Evolutionary conservation across 768 basidiomycete genomes (phyloP).

Genomic region (Clitopilus hobsonii): DNA sequence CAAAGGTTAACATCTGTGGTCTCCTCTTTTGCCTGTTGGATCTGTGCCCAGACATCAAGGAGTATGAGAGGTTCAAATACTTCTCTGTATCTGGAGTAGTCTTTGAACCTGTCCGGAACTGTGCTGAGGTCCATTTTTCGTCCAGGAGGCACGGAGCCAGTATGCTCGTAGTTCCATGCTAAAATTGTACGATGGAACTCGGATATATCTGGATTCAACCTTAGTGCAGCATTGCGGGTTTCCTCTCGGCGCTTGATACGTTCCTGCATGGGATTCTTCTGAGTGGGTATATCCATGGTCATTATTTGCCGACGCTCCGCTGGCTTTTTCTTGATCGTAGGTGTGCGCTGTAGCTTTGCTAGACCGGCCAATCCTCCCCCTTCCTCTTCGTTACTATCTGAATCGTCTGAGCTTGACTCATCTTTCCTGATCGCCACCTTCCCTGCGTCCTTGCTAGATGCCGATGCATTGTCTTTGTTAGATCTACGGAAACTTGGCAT

Average conservation of each 20-base stretch:
- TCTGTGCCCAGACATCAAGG: conserved; percentile 89
- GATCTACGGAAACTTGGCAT: conserved; percentile 40
- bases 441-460: conserved; percentile 7
- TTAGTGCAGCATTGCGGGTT: conserved; percentile 54
- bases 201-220: conserved; percentile 80
- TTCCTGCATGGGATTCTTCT: conserved; percentile 40
- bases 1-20: conserved; percentile 46
- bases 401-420: conserved; percentile 41
- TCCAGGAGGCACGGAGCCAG: conserved; percentile 59
- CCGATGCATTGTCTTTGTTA: conserved; percentile 25
- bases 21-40: conserved; percentile 74
- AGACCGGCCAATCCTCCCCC: conserved; percentile 49
- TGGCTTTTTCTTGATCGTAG: conserved; percentile 48
- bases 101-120: conserved; percentile 64
- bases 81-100: conserved; percentile 61
- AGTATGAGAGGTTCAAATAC: conserved; percentile 84
- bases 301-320: conserved; percentile 60
- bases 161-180: conserved; percentile 82
- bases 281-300: conserved; percentile 49
- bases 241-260: conserved; percentile 55
- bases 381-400: conserved; percentile 46
- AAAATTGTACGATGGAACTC: conserved; percentile 73
- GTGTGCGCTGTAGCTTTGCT: conserved; percentile 55
- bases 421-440: background rate
- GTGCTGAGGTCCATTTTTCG: conserved; percentile 27